Base-by-base conservation (phyloP, 176 grass and related monocot genomes). In the Calamus simplicifolius region DNA sequence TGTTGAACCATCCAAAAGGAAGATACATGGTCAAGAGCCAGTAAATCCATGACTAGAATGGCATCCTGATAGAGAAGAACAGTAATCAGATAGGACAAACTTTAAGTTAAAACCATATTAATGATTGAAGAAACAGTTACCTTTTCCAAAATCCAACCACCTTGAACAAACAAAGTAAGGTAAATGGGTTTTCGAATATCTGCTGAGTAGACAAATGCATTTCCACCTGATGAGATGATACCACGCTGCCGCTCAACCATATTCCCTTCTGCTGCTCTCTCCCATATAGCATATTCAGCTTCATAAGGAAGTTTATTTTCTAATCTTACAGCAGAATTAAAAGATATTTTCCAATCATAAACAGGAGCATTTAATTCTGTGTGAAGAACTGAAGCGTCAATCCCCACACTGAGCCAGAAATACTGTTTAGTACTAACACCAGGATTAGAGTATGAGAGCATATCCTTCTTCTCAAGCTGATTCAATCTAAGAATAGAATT, bases 1-100 rank as follows among this genome's bases (percentile, higher is more conserved):
- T 88, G 87, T 62, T 88, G 92, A 85, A 91, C 62, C 84, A 97
- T 82, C 92, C 92, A 97, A 64, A 97, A 91, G 2, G 92, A 97
- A 54, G 84, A 80, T 67, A 75, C 75, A 38, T 97, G 83, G 62
- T 91, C 79, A 68, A 71, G 49, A 21, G 81, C 80, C 48, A 82
- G 4, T 50, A 90, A 71, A 66, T 97, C 87, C 92, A 86, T 77
- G 57, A 97, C 82, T 58, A 87, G 76, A 61, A 87, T 74, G 78
- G 71, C 69, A 63, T 97, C 86, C 92, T 91, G 77, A 67, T 77
- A 77, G 69, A 75, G 53, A 54, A 56, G 16, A 71, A n/a, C 18
- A 69, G 68, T 62, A 60, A 35, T 86, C 55, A 76, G 19, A 73
- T 21, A 58, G 12, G 48, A 18, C 49, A 12, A 56, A 52, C 2